Evolutionary conservation across 495 filamentous ascomycete genomes (phyloP), one percentile per base, ranked within the genome.

Genomic region (Penicillium pulvis): DNA sequence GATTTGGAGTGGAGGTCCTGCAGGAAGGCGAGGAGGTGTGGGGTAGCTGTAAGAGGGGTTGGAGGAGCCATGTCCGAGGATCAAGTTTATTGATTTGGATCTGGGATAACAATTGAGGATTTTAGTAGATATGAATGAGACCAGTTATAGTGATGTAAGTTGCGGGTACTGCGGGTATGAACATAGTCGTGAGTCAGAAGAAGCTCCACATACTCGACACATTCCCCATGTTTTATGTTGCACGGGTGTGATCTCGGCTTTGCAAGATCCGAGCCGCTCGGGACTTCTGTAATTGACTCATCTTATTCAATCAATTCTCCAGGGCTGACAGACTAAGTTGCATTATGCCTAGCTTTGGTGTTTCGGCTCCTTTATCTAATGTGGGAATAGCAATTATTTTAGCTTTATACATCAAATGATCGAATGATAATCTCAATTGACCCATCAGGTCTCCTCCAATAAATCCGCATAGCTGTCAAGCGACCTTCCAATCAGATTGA

Each of bases 401-500:
- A 3, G 28, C n/a, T n/a, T 52, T 24, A 26, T 52, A 17, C 17
- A 52, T 52, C 41, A 52, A 24, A 9, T 23, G 17, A 36, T 36
- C 50, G 10, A 24, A 41, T 43, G 30, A 28, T 33, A 43, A 17
- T 16, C 1, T 3, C 1, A 17, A 19, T 23, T 16, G 3, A n/a
- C 7, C 51, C 24, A 36, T 43, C 16, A 44, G 7, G 12, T 5
- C 19, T 51, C 58, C 45, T 87, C 86, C 57, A 89, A 62, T 54
- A 88, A 69, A 63, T 89, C 83, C 1, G 85, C 87, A 66, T 88
- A 89, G 3, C 81, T 78, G 57, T 87, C 83, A 62, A 90, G 70
- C 0, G 82, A 82, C 30, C 77, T 74, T 4, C 85, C 86, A 62
- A 90, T 86, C 26, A 87, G 74, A 65, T 80, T 80, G 2, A 89